Evolutionary conservation across 306 rosid genomes (phyloP).

Genomic region (Sicyos baderoa): DNA sequence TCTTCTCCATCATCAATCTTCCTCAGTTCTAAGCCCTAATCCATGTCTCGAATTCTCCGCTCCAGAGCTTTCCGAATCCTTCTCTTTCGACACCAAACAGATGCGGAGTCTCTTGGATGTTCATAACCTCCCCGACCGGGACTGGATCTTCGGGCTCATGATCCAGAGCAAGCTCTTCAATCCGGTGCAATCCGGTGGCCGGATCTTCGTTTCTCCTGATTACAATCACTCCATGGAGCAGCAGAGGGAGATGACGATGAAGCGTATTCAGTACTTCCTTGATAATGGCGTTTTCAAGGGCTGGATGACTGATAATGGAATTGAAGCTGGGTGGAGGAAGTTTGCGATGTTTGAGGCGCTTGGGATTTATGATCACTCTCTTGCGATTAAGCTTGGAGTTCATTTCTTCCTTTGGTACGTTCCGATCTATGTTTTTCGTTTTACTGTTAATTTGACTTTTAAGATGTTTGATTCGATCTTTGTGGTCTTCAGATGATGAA

Average conservation of each 20-base stretch:
- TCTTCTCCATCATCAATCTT: conserved; percentile 23
- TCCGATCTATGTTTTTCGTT: neutral
- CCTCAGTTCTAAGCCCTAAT: conserved; percentile 24
- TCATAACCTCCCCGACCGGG: conserved; percentile 66
- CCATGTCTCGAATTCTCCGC: conserved; percentile 38
- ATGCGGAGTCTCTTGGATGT: conserved; percentile 62
- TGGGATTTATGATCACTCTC: conserved; percentile 70
- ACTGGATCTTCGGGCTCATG: conserved; percentile 57
- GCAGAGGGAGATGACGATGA: conserved; percentile 66
- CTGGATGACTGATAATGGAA: conserved; percentile 55
- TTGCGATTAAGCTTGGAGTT: conserved; percentile 71
- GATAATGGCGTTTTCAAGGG: conserved; percentile 57
- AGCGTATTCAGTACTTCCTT: conserved; percentile 48
- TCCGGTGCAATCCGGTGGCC: conserved; percentile 37
- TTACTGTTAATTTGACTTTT: neutral
- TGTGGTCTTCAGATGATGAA: neutral
- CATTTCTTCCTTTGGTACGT: conserved; percentile 63
- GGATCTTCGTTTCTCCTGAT: conserved; percentile 59
- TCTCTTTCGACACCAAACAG: conserved; percentile 35
- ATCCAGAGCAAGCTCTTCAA: conserved; percentile 59
- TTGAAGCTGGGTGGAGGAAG: conserved; percentile 45
- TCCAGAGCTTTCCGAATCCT: conserved; percentile 34
- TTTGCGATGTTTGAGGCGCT: conserved; percentile 50
- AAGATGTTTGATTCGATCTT: neutral
- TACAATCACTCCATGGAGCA: conserved; percentile 79